A percentile compares a stretch with the other conserved stretches of the same genome.
Conservation (phyloP, 805 yeast species). For the Myxozyma vanderwaltii region DNA sequence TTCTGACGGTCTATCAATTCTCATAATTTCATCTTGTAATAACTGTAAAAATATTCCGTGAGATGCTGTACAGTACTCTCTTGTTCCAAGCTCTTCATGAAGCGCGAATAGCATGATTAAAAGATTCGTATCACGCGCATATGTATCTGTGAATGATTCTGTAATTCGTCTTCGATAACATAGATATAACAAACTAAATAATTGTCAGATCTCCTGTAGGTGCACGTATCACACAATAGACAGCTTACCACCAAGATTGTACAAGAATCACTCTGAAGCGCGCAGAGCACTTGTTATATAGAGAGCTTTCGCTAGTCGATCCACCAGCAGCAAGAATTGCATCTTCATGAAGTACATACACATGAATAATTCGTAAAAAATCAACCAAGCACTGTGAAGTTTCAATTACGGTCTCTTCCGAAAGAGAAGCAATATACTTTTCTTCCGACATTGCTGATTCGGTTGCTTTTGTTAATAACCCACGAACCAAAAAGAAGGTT, state of each 20-base stretch:
- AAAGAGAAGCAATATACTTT: neutral
- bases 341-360: slow-evolving; percentile 44
- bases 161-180: slow-evolving; percentile 41
- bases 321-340: slow-evolving; percentile 39
- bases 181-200: slow-evolving; percentile 38
- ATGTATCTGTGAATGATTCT: slow-evolving; percentile 30
- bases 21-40: slow-evolving; percentile 56
- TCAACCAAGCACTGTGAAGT: slow-evolving; percentile 34
- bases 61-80: slow-evolving; percentile 68
- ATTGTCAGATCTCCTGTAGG: neutral
- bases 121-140: slow-evolving; percentile 27
- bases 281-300: slow-evolving; percentile 40
- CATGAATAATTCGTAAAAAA: slow-evolving; percentile 42
- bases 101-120: slow-evolving; percentile 57
- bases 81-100: slow-evolving; percentile 72
- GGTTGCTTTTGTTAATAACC: slow-evolving; percentile 11
- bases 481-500: slow-evolving; percentile 15
- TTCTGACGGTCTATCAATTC: slow-evolving; percentile 45
- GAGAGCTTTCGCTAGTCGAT: slow-evolving; percentile 38
- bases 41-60: slow-evolving; percentile 63
- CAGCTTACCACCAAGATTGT: slow-evolving; percentile 41
- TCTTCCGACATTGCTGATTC: slow-evolving; percentile 8
- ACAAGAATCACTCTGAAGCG: slow-evolving; percentile 41
- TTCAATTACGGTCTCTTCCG: neutral
- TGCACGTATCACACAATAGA: too few species aligned